Percentiles rank a stretch among this genome's conserved stretches.
Evolutionary conservation across 306 rosid genomes (phyloP).

Genomic region (Rosa chinensis): DNA sequence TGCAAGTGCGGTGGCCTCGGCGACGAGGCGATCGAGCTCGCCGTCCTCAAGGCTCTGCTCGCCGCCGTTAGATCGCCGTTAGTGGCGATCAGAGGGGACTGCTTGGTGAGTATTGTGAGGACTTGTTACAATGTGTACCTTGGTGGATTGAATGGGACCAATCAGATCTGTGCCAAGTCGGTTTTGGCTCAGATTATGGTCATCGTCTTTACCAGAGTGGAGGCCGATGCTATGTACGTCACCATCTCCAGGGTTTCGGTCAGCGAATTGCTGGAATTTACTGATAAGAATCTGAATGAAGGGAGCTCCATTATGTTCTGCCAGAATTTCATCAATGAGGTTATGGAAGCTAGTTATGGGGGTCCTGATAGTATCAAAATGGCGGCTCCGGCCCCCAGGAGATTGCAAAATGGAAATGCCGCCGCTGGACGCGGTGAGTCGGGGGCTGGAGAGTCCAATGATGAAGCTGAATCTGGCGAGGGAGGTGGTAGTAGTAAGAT

Average conservation of each 20-base stretch:
- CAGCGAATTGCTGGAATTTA: slow-evolving; percentile 75
- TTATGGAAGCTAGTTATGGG: slow-evolving; percentile 75
- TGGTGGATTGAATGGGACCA: slow-evolving; percentile 91
- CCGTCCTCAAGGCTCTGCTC: slow-evolving; percentile 74
- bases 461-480: slow-evolving; percentile 40
- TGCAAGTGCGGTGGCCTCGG: slow-evolving; percentile 81
- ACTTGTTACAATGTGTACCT: slow-evolving; percentile 93
- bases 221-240: slow-evolving; percentile 70
- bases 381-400: background rate
- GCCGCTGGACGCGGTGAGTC: slow-evolving; percentile 5
- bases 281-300: slow-evolving; percentile 94
- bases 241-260: slow-evolving; percentile 56
- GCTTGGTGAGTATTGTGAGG: slow-evolving; percentile 76
- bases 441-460: slow-evolving; percentile 34
- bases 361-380: slow-evolving; percentile 31
- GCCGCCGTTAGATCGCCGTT: slow-evolving; percentile 79
- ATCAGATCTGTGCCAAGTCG: slow-evolving; percentile 99
- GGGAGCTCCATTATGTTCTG: slow-evolving; percentile 77
- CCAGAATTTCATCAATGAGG: slow-evolving; percentile 85
- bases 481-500: slow-evolving; percentile 62
- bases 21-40: slow-evolving; percentile 80
- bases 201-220: slow-evolving; percentile 71
- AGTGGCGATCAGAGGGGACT: slow-evolving; percentile 77
- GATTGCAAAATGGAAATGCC: slow-evolving; percentile 42
- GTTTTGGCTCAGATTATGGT: slow-evolving; percentile 95